Base-by-base conservation (phyloP, 2,329 filamentous ascomycete genomes). In the Epichloe aotearoae region DNA sequence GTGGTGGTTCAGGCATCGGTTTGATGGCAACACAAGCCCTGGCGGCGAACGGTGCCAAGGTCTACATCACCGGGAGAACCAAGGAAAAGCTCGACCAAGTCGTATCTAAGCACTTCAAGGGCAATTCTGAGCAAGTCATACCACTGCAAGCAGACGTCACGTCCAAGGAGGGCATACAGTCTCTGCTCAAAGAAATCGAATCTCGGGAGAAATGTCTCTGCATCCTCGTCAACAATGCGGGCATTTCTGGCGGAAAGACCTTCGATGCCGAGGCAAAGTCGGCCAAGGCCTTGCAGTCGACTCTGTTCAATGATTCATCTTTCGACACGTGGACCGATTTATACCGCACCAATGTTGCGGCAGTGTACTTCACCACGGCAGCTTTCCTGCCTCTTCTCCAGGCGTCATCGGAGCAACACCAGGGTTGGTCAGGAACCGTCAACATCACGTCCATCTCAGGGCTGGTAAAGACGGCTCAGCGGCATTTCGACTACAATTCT, bases 331-430 rank as follows among this genome's bases (percentile, higher is more conserved):
- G 86, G 88, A 75, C 74, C n/a, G 67, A 76, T 40, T 79, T 80
- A 0, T 90, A 85, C 70, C 77, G 79, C 52, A 87, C 85, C 19
- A 89, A 94, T 56, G 86, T 90, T 11, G 79, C 86, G 34, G 78
- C 76, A 53, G 73, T 81, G 51, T 85, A 80, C 69, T 85, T 83
- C 56, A 72, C 78, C 47, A 82, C 81, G 0, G 73, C 82, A 47
- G 75, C 79, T 0, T 74, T 85, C 43, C 75, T 80, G 1, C 80
- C 82, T 0, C 69, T 84, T 4, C 71, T 86, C 47, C 75, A 82
- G 60, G 72, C 72, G 20, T 69, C 58, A 58, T 74, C 59, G 57
- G 66, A 72, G 48, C 58, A 51, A 1, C 64, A 70, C 52, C 54
- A 59, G 4, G 71, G 71, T 50, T 77, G 73, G 74, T 74, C 80